Evolutionary conservation across 257 asterid genomes (phyloP), one percentile per base, ranked within the genome.

Genomic region (Solanum chilense): DNA sequence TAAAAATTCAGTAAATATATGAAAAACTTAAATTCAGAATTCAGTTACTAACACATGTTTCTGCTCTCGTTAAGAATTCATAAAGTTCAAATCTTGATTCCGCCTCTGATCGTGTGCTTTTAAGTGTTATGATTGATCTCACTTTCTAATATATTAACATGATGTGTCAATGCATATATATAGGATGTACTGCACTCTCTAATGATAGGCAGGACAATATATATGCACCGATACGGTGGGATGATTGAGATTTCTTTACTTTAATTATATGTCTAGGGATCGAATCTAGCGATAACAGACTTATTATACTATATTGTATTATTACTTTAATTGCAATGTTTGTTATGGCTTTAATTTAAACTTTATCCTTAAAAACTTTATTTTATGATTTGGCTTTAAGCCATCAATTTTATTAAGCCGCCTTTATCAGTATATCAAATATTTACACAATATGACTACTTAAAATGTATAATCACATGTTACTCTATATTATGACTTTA

Each of bases 131-230:
- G 6, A 5, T 37, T 74, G 60, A n/a, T 41, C 8, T 76, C 5
- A 41, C 58, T 41, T 73, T n/a, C 33, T 6, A 75, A 12, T 39
- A 12, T 12, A 23, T 42, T n/a, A n/a, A 42, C 9, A 42, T 42
- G 52, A 13, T n/a, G 37, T 76, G 83, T n/a, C 60, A 42, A 76
- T 76, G 82, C 6, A 1, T 66, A 86, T 49, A 1, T 66, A 87
- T 49, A 93, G 95, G 97, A 95, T 85, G 98, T 96, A 4, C 94
- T 94, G 98, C 96, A 96, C 86, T 95, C 97, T 18, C 91, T 93
- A n/a, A 93, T 95, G 98, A 91, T 90, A 90, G 94, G 97, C 29
- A 91, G 98, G 90, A 47, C 20, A 14, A 2, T 47, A 18, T 47
- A 47, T 47, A 47, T 47, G 14, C 15, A 14, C 20, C 7, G 1